Evolutionary conservation across 2,329 filamentous ascomycete genomes (phyloP).

Genomic region (Arthrobotrys pseudoclavata): DNA sequence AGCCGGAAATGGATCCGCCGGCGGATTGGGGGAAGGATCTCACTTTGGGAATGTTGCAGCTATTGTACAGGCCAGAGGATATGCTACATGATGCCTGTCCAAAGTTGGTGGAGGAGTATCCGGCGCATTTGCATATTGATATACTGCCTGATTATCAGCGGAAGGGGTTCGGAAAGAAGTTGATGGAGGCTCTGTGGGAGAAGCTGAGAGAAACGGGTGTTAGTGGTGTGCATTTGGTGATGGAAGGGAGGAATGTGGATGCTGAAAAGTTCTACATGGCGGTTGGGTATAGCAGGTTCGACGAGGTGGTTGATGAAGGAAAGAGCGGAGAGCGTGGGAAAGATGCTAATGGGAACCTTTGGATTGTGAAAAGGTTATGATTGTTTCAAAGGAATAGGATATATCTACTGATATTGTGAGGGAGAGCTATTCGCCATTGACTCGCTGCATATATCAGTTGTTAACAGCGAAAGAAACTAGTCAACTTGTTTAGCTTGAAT

Average conservation of each 20-base stretch:
- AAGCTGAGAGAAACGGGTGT: slow-evolving; percentile 63
- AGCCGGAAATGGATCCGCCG: slow-evolving; percentile 50
- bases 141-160: slow-evolving; percentile 65
- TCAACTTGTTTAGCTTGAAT: no score
- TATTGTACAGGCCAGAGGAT: slow-evolving; percentile 43
- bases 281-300: slow-evolving; percentile 52
- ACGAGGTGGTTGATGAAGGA: slow-evolving; percentile 48
- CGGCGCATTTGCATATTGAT: slow-evolving; percentile 66
- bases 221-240: slow-evolving; percentile 65
- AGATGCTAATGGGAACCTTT: slow-evolving; percentile 45
- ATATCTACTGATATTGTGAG: neutral
- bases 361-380: slow-evolving; percentile 59
- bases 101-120: slow-evolving; percentile 62
- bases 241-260: slow-evolving; percentile 64
- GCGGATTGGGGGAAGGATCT: slow-evolving; percentile 59
- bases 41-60: slow-evolving; percentile 59
- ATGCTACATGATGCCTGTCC: slow-evolving; percentile 43
- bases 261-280: slow-evolving; percentile 60
- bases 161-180: slow-evolving; percentile 64
- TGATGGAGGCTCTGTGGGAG: slow-evolving; percentile 64
- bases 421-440: neutral
- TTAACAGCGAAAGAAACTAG: neutral
- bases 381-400: neutral
- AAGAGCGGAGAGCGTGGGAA: slow-evolving; percentile 51
- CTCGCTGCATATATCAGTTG: neutral